Conservation (phyloP, 495 filamentous ascomycete species). For the Xylaria longipes region DNA sequence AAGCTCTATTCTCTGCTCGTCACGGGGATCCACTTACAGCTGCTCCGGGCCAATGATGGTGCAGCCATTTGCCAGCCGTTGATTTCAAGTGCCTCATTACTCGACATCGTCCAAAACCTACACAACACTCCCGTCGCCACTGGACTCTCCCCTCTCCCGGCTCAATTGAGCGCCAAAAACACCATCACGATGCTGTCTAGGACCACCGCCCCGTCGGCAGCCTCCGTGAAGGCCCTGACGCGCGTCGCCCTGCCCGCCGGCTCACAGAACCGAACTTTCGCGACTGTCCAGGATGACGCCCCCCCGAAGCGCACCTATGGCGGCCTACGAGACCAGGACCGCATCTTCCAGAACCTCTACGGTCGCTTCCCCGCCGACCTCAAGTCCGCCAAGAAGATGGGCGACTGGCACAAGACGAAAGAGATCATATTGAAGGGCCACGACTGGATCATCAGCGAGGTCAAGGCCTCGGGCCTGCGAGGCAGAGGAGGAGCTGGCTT, state of each 20-base stretch:
- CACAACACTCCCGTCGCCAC: constrained; percentile 38
- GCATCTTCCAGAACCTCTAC: constrained; percentile 99
- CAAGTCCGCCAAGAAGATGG: constrained; percentile 95
- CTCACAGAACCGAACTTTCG: constrained; percentile 61
- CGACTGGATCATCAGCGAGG: constrained; percentile 97
- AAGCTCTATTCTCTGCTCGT: constrained; percentile 20
- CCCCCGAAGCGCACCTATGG: constrained; percentile 77
- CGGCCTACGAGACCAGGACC: constrained; percentile 90
- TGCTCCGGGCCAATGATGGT: constrained; percentile 33
- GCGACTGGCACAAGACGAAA: constrained; percentile 99
- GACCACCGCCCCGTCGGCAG: constrained; percentile 52
- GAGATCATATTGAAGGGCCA: constrained; percentile 96
- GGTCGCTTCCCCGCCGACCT: constrained; percentile 88
- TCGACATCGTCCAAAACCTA: constrained; percentile 29
- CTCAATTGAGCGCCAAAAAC: constrained; percentile 52
- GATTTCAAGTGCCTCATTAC: constrained; percentile 43
- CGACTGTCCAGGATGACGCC: constrained; percentile 82
- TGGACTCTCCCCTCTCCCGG: constrained; percentile 49
- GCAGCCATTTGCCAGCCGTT: constrained; percentile 32
- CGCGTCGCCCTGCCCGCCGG: constrained; percentile 45
- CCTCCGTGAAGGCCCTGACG: constrained; percentile 49
- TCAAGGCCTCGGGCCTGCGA: constrained; percentile 94
- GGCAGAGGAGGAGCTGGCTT: constrained; percentile 98
- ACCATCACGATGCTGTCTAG: constrained; percentile 54
- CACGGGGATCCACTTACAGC: constrained; percentile 21